Evolutionary conservation across 2,329 filamentous ascomycete species (phyloP), one percentile per base, ranked within the genome.

Genomic region (Pseudogymnoascus sp.): DNA sequence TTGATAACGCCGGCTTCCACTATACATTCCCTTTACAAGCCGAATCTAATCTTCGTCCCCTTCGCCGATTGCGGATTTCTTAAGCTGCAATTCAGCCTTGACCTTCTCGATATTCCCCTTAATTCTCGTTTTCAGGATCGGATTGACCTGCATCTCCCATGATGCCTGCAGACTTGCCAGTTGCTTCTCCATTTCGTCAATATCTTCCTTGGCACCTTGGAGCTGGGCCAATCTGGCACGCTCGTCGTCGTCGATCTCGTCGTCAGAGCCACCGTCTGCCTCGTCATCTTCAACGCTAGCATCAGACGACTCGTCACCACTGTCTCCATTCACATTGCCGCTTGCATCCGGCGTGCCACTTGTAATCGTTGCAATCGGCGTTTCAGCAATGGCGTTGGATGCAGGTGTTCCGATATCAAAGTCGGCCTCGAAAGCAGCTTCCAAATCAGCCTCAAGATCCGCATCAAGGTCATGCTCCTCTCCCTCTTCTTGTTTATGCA

Each of bases 61-160:
- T 61, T 64, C 64, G 1, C 66, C 71, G n/a, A 80, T 72, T 35
- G 74, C 73, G 14, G 71, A 73, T 69, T 78, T 79, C 74, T 84
- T 85, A 60, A 83, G 71, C 63, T 81, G 77, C 66, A 85, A 70
- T 65, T 84, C 80, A n/a, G 77, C 75, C 71, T 80, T 79, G 62
- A 84, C 71, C 61, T 76, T 79, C 28, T 78, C 74, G 52, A 84
- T 75, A 63, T 78, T 81, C 45, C 76, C 75, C 67, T 78, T 73
- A 62, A 81, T 72, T 62, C 82, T 75, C 65, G 77, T 74, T 71
- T 77, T 79, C 66, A 84, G 73, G 64, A 85, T 75, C 11, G 71
- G 71, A 64, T 83, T 83, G 18, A 70, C 73, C 64, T 78, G 74
- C 28, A 74, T 75, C 52, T 78, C 75, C 65, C 77, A 74, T 61